Evolutionary conservation across 306 rosid species (phyloP).

Genomic region (Prunus mongolica): DNA sequence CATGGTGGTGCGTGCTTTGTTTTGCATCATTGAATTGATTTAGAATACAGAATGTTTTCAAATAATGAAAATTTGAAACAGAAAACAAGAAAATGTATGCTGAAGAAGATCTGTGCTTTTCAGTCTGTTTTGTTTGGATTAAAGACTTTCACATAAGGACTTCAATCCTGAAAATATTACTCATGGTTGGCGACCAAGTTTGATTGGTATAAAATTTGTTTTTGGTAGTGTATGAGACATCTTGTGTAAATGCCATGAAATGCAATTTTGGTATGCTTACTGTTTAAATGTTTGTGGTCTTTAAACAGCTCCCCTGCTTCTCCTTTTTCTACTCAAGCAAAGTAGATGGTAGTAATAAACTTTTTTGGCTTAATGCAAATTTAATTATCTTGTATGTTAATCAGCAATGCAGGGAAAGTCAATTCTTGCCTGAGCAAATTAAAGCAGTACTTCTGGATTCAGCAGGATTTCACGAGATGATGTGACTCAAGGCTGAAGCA

Average conservation of each 20-base stretch:
- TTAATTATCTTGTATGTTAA: slow-evolving; percentile 16
- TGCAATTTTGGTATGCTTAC: not conserved
- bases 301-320: too few species aligned
- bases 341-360: too few species aligned
- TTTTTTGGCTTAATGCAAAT: not conserved
- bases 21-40: not conserved
- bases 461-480: slow-evolving; percentile 59
- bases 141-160: not conserved
- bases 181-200: not conserved
- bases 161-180: not conserved
- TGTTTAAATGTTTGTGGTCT: not conserved
- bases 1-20: not conserved
- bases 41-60: too few species aligned
- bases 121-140: not conserved
- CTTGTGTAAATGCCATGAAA: not conserved
- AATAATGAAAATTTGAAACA: too few species aligned
- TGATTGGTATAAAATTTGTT: not conserved
- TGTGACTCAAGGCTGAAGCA: slow-evolving; percentile 29
- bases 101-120: too few species aligned
- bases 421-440: slow-evolving; percentile 71
- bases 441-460: slow-evolving; percentile 79
- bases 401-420: slow-evolving; percentile 89
- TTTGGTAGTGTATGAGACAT: not conserved
- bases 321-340: too few species aligned
- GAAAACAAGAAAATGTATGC: too few species aligned